These are phyloP conservation scores for Penicillium ucsense DNA, from an alignment of 495 filamentous ascomycete species.

Conservation along the genomic window DNA sequence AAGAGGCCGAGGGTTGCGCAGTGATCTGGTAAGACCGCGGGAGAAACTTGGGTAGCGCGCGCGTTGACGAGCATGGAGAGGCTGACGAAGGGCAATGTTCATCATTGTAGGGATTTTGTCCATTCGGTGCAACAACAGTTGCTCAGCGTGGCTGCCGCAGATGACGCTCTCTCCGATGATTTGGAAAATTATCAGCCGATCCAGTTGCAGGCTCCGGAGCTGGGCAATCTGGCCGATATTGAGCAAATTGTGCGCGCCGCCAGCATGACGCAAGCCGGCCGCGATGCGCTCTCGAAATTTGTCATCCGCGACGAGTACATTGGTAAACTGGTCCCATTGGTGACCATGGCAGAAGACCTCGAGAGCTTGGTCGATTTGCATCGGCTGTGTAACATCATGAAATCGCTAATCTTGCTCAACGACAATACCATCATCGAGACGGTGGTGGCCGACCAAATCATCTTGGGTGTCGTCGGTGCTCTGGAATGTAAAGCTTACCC, in stretches of 20 bases:
- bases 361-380: conserved; percentile 82
- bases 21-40: conserved; percentile 64
- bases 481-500: conserved; percentile 61
- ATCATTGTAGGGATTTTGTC: conserved; percentile 72
- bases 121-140: conserved; percentile 69
- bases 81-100: too few relatives aligned
- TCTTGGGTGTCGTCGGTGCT: conserved; percentile 90
- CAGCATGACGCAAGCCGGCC: conserved; percentile 61
- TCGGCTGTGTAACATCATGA: conserved; percentile 95
- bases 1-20: conserved; percentile 91
- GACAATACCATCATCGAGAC: conserved; percentile 90
- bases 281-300: conserved; percentile 83
- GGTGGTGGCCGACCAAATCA: conserved; percentile 79
- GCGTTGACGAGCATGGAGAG: not conserved
- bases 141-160: conserved; percentile 39
- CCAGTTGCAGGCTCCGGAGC: conserved; percentile 63
- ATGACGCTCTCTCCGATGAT: conserved; percentile 89
- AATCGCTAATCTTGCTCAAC: conserved; percentile 86
- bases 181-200: conserved; percentile 62
- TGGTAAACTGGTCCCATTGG: conserved; percentile 71
- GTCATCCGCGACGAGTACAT: conserved; percentile 82
- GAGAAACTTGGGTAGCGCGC: not conserved
- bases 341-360: conserved; percentile 79
- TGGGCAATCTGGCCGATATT: conserved; percentile 72
- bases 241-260: conserved; percentile 71